Evolutionary conservation across 179 eudicot species (phyloP).

Genomic region (Silene coronaria): DNA sequence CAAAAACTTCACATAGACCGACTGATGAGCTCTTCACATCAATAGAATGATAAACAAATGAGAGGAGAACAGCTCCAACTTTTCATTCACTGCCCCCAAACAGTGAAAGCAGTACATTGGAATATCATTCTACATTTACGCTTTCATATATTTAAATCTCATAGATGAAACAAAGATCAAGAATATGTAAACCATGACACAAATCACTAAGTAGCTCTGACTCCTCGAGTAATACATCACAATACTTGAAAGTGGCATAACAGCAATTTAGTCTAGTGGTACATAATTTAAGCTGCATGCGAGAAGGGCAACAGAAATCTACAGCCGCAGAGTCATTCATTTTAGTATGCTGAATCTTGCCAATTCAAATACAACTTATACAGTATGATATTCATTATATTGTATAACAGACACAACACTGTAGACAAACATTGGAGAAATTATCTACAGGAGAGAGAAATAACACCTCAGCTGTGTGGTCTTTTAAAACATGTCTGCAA

Average conservation of each 20-base stretch:
- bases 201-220: too few relatives aligned
- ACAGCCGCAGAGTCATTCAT: background rate
- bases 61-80: background rate
- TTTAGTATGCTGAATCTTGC: background rate
- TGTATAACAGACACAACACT: background rate
- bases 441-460: background rate
- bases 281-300: background rate
- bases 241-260: background rate
- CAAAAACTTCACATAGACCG: background rate
- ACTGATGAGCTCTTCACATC: background rate
- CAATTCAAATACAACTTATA: background rate
- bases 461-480: slow-evolving; percentile 83
- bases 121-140: background rate
- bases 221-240: background rate
- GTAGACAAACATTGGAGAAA: background rate
- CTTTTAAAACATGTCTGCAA: slow-evolving; percentile 70
- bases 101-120: background rate
- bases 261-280: background rate
- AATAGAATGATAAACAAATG: background rate
- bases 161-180: background rate
- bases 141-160: background rate
- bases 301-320: background rate
- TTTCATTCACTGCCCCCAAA: background rate
- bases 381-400: background rate
- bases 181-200: too few relatives aligned